Conservation (phyloP, 78 protist species). For the Dictyostelium citrinum region DNA sequence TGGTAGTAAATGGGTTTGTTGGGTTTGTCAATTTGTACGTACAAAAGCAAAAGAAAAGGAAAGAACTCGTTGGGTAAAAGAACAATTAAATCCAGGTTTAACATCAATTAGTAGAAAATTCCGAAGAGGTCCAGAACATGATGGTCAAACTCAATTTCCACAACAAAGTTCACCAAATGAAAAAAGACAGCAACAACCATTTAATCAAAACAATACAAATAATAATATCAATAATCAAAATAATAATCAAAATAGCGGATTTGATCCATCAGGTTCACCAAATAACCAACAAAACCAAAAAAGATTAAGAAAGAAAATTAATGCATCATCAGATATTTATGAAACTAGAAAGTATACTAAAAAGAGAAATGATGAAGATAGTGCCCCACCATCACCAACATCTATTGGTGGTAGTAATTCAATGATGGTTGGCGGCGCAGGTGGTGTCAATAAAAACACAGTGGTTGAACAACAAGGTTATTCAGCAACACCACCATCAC, state of each 20-base stretch:
- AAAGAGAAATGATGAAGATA: background rate
- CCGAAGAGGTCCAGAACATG: background rate
- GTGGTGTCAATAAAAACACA: background rate
- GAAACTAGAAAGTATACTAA: slow-evolving; percentile 27
- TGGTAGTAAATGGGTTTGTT: slow-evolving; percentile 42
- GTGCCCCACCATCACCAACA: slow-evolving; percentile 4
- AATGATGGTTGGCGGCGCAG: background rate
- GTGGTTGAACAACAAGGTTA: background rate
- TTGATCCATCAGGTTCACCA: slow-evolving; percentile 3
- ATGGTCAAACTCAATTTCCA: background rate
- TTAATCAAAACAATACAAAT: background rate
- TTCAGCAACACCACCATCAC: background rate
- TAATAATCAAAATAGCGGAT: background rate
- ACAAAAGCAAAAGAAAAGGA: slow-evolving; percentile 36
- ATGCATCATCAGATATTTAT: background rate
- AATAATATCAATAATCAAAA: background rate
- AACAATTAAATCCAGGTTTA: background rate
- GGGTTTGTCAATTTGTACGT: slow-evolving; percentile 32
- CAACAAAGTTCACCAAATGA: background rate
- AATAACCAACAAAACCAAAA: background rate
- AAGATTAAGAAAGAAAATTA: slow-evolving; percentile 27
- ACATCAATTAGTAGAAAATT: background rate
- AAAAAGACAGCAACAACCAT: background rate
- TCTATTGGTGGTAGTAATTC: background rate
- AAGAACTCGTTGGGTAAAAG: slow-evolving; percentile 65